Evolutionary conservation across 441 rosid species (phyloP), one percentile per base, ranked within the genome.

Genomic region (Gossypium trilobum): DNA sequence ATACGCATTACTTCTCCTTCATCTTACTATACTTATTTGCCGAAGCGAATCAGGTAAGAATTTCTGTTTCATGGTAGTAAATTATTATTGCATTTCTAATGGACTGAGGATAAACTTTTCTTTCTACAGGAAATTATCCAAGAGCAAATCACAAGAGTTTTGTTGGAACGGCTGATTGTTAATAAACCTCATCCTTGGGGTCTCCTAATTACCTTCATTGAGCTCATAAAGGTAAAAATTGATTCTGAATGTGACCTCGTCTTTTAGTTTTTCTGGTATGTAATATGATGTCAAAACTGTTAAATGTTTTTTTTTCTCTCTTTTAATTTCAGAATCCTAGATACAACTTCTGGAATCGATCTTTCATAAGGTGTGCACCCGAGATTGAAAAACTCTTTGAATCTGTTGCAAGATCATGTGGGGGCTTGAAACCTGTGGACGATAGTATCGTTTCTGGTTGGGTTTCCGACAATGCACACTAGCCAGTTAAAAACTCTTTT

Each of bases 101-200:
- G 52, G 54, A 36, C 14, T 13, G 36, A n/a, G 25, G 23, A 33
- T 64, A 7, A 29, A 33, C 20, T 42, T 57, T 58, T 61, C 33
- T 13, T 14, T 59, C 22, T 50, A 61, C 87, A 93, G 98, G 99
- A 93, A 84, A 87, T 95, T 33, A 85, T 93, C 67, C 98, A 93
- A 85, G 99, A 95, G 90, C 99, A 95, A 80, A 95, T 95, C 60
- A 93, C 99, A 4, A 82, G 99, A 77, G 98, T 95, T 9, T 68
- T 95, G 75, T 84, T 95, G 79, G 99, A 95, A 83, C 95, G 99
- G 50, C 89, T 95, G 5, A 90, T 93, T 51, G 99, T 95, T 19
- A 93, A 89, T 71, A 81, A 95, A 62, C 99, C 99, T 19, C 99
- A 95, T 79, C 99, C 99, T 0, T 95, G 99, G 99, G 99, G 99